Evolutionary conservation across 257 asterid species (phyloP), one percentile per base, ranked within the genome.

Genomic region (Rehmannia glutinosa): DNA sequence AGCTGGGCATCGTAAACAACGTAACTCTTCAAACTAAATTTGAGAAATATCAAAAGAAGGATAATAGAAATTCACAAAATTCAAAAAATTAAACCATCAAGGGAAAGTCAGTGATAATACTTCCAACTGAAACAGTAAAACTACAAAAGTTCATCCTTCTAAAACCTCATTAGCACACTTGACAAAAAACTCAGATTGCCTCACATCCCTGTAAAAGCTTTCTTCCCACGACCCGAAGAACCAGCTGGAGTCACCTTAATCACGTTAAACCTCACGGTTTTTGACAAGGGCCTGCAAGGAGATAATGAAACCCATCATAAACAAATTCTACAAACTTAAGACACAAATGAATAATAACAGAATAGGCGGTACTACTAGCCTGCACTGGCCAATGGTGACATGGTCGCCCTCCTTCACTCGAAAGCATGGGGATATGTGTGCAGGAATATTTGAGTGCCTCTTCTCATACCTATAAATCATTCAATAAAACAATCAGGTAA

Each of bases 181-280:
- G 8, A 42, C 55, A 32, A 25, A 57, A 68, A 56, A 23, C 7
- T 55, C 56, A 45, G 30, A 60, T 25, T 20, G 41, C 52, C 61
- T 86, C 86, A 89, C 78, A 86, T 71, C 51, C 90, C 96, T 6
- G 89, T 75, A 19, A 90, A 90, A 2, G 97, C 97, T 81, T 90
- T 87, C 90, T 90, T 90, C 19, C 97, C 97, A 20, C 63, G 82
- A 12, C 85, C 84, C 17, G 95, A 78, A 39, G 97, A 82, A 45
- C 97, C 97, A 36, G 97, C 97, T 36, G 97, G 96, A 47, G 81
- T 19, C 46, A 90, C 97, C 82, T 90, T 90, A 54, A 90, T 77
- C 23, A 90, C 97, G 27, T 90, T 90, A 60, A 90, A 90, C 81
- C 97, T 78, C 59, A 90, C 97, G 0, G 97, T 90, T 59, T 90